phyloP scores from a whole-genome alignment of 257 asterid species.

The Solanum lycopersicoides region DNA sequence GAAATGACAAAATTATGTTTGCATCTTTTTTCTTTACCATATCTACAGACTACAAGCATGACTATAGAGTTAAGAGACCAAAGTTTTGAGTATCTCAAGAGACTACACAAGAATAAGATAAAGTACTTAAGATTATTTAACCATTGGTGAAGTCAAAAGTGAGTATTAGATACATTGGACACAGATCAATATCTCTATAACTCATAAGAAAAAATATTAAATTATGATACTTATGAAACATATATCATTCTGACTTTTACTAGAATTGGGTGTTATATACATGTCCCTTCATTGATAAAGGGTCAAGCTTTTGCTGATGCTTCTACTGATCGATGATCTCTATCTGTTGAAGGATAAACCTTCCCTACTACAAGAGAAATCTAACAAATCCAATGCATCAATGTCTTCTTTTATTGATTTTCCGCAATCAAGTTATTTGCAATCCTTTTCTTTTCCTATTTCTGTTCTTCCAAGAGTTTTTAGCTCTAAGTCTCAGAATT shows the following conservation, averaged over 20 bases:
- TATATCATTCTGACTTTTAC: not conserved
- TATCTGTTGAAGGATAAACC: no score
- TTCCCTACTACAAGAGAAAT: no score
- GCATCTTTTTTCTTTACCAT: not conserved
- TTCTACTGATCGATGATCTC: no score
- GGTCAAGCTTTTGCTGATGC: not conserved
- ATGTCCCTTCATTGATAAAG: not conserved
- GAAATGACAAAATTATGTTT: not conserved
- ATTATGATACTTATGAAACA: not conserved
- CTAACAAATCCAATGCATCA: no score
- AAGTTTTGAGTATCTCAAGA: not conserved
- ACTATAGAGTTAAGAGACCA: not conserved
- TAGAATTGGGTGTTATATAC: no score
- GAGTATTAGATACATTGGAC: not conserved
- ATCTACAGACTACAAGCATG: not conserved
- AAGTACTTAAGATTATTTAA: not conserved
- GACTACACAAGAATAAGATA: not conserved
- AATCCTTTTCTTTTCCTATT: no score
- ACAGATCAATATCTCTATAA: not conserved
- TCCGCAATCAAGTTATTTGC: no score
- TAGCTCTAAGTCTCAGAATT: no score
- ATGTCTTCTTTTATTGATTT: no score
- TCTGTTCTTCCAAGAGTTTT: no score
- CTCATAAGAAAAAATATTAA: not conserved
- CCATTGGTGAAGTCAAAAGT: not conserved